Base-by-base conservation (phyloP, 2,329 filamentous ascomycete genomes). In the Myrmaecium sp. region DNA sequence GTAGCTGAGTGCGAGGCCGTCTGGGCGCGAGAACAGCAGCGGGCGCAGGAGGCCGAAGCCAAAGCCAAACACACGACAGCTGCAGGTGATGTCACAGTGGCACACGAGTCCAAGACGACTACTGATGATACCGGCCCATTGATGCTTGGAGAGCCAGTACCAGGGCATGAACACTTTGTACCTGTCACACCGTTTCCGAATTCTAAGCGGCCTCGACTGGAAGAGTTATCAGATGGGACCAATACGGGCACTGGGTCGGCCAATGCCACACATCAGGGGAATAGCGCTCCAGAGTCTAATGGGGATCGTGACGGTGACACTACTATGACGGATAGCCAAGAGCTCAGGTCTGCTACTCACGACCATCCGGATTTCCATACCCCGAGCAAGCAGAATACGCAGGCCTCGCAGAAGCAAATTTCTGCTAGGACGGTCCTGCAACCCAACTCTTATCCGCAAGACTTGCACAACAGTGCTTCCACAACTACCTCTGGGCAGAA, bases 391-490 rank as follows among this genome's bases (percentile, higher is more conserved):
- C 17, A 25, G 12, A 41, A 38, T 27, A 52, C 67, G 46, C 31
- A 69, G 54, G 38, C 66, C 63, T 3, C 30, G 4, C 67, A 70
- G 32, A 58, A 72, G 13, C 77, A 79, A 44, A 55, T 62, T 23
- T 76, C 74, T 14, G 62, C 58, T 5, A 62, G 68, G 37, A 73
- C 67, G 2, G 66, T 65, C 13, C 61, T 74, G 53, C 58, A 60
- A 6, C 59, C 60, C 8, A 63, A 65, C 31, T 68, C 68, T 17
- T 62, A 71, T 42, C 55, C 62, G 10, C 57, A 57, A 13, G 66
- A 74, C 66, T 74, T 71, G 31, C 57, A 74, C 28, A 94, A 95
- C 41, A 83, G 92, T 42, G 86, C 83, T 2, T 92, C 83, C 2
- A 91, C 84, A 1, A 93, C 84, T 2, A 73, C 72, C 13, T 76